Conservation (phyloP, 805 yeast species). For the Candida pseudofarinosa region DNA sequence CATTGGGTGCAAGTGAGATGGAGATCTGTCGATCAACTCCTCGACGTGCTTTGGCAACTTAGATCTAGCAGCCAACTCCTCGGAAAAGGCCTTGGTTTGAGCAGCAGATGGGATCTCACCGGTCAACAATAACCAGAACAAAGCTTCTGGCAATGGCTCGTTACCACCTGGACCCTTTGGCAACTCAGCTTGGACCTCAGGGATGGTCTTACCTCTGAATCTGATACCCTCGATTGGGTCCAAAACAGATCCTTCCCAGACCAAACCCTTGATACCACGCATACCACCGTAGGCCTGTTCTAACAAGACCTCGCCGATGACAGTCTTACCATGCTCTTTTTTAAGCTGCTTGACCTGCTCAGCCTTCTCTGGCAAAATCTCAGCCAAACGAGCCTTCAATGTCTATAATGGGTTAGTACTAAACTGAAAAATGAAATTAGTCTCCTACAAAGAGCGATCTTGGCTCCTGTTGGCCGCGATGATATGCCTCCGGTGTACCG, state of each 20-base stretch:
- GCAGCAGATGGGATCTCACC: slow-evolving; percentile 64
- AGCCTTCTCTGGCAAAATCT: slow-evolving; percentile 84
- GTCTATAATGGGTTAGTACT: slow-evolving; percentile 41
- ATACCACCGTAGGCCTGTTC: slow-evolving; percentile 64
- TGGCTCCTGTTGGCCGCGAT: neutral
- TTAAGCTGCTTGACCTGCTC: slow-evolving; percentile 89
- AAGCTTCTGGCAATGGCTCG: slow-evolving; percentile 70
- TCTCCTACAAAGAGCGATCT: neutral
- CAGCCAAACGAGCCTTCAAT: slow-evolving; percentile 91
- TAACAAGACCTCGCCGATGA: slow-evolving; percentile 43
- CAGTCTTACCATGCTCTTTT: slow-evolving; percentile 83
- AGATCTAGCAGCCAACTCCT: slow-evolving; percentile 62
- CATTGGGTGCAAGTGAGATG: slow-evolving; percentile 75
- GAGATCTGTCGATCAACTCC: slow-evolving; percentile 59
- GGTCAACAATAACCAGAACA: slow-evolving; percentile 75
- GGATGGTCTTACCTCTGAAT: slow-evolving; percentile 73
- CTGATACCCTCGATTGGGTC: slow-evolving; percentile 75
- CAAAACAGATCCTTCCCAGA: slow-evolving; percentile 78
- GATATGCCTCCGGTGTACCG: neutral
- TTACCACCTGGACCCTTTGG: slow-evolving; percentile 57
- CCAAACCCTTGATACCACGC: slow-evolving; percentile 71
- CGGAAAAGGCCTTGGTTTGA: slow-evolving; percentile 53
- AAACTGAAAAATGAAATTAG: neutral
- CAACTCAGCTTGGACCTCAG: slow-evolving; percentile 62
- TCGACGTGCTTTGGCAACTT: slow-evolving; percentile 61